phyloP scores from a whole-genome alignment of 2,329 filamentous ascomycete genomes.

The Chaetomiaceae sp. region DNA sequence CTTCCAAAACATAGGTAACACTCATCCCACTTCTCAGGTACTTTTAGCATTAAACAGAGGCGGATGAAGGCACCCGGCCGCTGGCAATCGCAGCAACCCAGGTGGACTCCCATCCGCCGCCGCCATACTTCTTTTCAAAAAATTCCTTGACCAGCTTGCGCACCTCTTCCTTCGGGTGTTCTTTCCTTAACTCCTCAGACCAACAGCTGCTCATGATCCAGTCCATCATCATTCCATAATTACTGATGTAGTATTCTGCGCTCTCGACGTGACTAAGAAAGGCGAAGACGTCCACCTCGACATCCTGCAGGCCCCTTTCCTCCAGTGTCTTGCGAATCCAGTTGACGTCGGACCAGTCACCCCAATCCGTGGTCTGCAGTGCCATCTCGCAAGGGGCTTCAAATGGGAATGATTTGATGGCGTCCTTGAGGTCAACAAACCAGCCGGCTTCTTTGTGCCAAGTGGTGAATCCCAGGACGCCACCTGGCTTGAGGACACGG shows the following conservation, averaged over 20 bases:
- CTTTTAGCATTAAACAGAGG: too few relatives aligned
- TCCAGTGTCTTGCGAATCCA: slow-evolving; percentile 38
- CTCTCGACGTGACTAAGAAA: slow-evolving; percentile 31
- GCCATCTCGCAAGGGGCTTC: slow-evolving; percentile 35
- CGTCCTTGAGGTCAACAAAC: slow-evolving; percentile 36
- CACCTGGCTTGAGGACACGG: slow-evolving; percentile 56
- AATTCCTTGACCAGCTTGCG: slow-evolving; percentile 33
- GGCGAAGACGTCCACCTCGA: slow-evolving; percentile 33
- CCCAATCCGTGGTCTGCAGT: slow-evolving; percentile 39
- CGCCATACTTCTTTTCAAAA: slow-evolving; percentile 38
- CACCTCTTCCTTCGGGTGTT: slow-evolving; percentile 37
- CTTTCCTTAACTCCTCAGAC: slow-evolving; percentile 37
- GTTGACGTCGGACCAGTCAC: slow-evolving; percentile 37
- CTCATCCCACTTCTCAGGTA: too few relatives aligned
- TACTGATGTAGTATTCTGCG: slow-evolving; percentile 35
- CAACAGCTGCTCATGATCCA: slow-evolving; percentile 38
- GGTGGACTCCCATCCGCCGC: slow-evolving; percentile 34
- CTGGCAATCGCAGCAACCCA: slow-evolving; percentile 32
- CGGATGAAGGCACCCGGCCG: slow-evolving; percentile 21
- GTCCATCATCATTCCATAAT: slow-evolving; percentile 38
- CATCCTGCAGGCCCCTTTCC: slow-evolving; percentile 36
- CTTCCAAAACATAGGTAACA: too few relatives aligned
- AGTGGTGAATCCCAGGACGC: slow-evolving; percentile 52
- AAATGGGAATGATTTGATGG: slow-evolving; percentile 40
- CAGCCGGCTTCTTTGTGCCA: slow-evolving; percentile 35